Evolutionary conservation across 768 basidiomycete genomes (phyloP).

Genomic region (Guyanaporus albipodus): DNA sequence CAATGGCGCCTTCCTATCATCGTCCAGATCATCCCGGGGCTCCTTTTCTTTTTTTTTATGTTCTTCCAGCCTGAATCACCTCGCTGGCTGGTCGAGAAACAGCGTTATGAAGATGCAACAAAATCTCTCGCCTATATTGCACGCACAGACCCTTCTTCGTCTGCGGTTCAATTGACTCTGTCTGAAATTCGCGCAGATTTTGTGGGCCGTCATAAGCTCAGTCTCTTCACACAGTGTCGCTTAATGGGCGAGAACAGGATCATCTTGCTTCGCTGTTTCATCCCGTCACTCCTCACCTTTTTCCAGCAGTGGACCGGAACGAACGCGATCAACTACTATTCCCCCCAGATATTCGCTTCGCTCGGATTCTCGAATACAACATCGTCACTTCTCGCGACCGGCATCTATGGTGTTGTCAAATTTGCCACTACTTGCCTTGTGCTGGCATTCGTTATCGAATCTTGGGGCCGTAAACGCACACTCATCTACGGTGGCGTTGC

Average conservation of each 20-base stretch:
- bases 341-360: conserved; percentile 34
- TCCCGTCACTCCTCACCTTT: conserved; percentile 33
- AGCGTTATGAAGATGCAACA: conserved; percentile 33
- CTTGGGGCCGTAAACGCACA: conserved; percentile 36
- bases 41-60: conserved; percentile 35
- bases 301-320: conserved; percentile 41
- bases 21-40: conserved; percentile 38
- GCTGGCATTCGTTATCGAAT: conserved; percentile 37
- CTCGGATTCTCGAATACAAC: conserved; percentile 34
- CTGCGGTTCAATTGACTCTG: conserved; percentile 29
- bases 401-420: conserved; percentile 41
- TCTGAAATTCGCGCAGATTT: conserved; percentile 36
- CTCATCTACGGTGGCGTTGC: conserved; percentile 35
- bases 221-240: conserved; percentile 26
- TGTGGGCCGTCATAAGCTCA: conserved; percentile 27
- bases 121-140: conserved; percentile 30
- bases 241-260: conserved; percentile 33
- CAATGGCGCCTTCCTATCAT: conserved; percentile 39
- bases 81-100: conserved; percentile 38
- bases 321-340: conserved; percentile 41
- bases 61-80: conserved; percentile 40
- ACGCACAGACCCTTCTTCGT: conserved; percentile 22
- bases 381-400: conserved; percentile 36
- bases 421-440: conserved; percentile 29
- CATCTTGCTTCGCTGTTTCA: conserved; percentile 29